Evolutionary conservation across 495 filamentous ascomycete species (phyloP), one percentile per base, ranked within the genome.

Genomic region (Aspergillus bertholletiae): DNA sequence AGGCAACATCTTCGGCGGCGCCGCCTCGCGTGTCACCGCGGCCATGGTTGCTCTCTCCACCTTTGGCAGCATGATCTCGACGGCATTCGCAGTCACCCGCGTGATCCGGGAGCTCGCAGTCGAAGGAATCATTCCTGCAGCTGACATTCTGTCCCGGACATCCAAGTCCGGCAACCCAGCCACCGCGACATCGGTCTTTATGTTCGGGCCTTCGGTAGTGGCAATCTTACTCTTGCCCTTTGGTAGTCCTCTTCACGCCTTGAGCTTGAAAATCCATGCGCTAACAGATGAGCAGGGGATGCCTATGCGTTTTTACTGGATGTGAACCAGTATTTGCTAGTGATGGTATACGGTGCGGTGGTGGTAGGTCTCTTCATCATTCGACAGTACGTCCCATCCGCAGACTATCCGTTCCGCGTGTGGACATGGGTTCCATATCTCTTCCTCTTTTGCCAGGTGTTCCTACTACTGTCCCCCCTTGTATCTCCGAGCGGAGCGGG

Each of bases 311-410:
- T 50, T n/a, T n/a, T 50, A 20, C 8, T 49, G 22, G 44, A 46
- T 13, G 51, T 39, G 3, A 26, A 22, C 49, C 53, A 54, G 18
- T 21, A 39, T 15, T 21, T 26, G n/a, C 27, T 51, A n/a, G 18
- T 24, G 21, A 21, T 39, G 22, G 22, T 46, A 46, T 49, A 50
- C 21, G 34, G 34, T 7, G 22, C 44, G 21, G 15, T 59, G 18
- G 46, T 27, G 24, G 34, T 48, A 26, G 46, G 49, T 17, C 37
- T 58, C 15, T 53, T 53, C 28, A 39, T 54, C 44, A 46, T 47
- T 9, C 32, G 23, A 11, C 35, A 1, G 27, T 26, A 12, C 15
- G 40, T 41, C 23, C 34, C 46, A 21, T 27, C 7, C 37, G 35
- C 17, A 9, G 15, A 26, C 17, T 37, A 17, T 21, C 45, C 18